Evolutionary conservation across 768 basidiomycete genomes (phyloP).

Genomic region (Sarcomyxa edulis): DNA sequence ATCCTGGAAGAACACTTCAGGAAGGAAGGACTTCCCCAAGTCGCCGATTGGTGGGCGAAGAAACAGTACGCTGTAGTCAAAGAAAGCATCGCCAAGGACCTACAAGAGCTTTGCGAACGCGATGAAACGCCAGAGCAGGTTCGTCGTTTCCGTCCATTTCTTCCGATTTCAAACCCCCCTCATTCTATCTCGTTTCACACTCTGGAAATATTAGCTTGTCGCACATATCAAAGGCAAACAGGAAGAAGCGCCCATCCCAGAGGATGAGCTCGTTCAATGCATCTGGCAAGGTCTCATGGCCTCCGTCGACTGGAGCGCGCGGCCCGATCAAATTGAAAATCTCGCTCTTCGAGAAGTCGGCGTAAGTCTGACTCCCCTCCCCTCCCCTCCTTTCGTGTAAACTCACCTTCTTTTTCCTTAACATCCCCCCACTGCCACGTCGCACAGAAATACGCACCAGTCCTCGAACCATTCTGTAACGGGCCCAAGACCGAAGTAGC

Average conservation of each 20-base stretch:
- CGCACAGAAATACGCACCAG: conserved; percentile 69
- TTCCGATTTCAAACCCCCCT: not conserved
- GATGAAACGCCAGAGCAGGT: conserved; percentile 70
- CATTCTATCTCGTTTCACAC: conserved; percentile 1
- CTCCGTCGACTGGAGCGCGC: conserved; percentile 82
- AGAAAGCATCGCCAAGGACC: conserved; percentile 64
- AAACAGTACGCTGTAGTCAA: conserved; percentile 80
- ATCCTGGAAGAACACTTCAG: conserved; percentile 84
- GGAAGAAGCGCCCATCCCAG: conserved; percentile 79
- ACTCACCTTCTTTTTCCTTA: not conserved
- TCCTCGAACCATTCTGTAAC: conserved; percentile 88
- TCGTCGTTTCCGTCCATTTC: conserved; percentile 16
- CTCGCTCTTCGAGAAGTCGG: conserved; percentile 85
- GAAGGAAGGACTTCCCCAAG: conserved; percentile 65
- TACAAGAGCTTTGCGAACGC: conserved; percentile 65
- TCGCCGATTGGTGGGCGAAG: conserved; percentile 95
- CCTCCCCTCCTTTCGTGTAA: not conserved
- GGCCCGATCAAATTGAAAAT: conserved; percentile 88
- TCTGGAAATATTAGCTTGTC: conserved; percentile 55
- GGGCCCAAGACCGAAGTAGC: conserved; percentile 88
- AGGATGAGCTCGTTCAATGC: conserved; percentile 78
- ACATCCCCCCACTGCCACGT: not conserved
- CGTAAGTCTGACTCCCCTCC: conserved; percentile 37
- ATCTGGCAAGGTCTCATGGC: conserved; percentile 92
- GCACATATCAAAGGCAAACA: conserved; percentile 65